phyloP scores from a whole-genome alignment of 208 protist genomes.

The Tritrichomonas musculus region DNA sequence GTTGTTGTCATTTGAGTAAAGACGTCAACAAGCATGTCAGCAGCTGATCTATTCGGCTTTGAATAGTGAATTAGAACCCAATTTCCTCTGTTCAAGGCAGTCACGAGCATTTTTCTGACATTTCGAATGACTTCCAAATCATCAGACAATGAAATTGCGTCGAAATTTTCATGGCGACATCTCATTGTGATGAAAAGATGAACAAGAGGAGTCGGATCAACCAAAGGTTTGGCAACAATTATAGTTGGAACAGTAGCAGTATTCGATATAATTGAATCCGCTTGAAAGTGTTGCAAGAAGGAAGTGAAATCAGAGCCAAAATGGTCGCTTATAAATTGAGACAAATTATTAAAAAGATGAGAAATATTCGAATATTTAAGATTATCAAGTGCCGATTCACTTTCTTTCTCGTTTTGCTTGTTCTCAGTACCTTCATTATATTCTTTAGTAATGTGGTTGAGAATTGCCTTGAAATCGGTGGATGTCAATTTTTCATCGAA shows the following conservation, averaged over 20 bases:
- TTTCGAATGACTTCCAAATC: not conserved
- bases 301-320: not conserved
- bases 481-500: not conserved
- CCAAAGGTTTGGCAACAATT: not conserved
- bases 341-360: not conserved
- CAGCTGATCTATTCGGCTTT: not conserved
- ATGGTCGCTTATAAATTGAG: not conserved
- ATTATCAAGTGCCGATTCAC: not conserved
- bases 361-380: not conserved
- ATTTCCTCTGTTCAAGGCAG: slow-evolving; percentile 7
- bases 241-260: not conserved
- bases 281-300: not conserved
- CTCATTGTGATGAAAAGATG: not conserved
- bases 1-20: not conserved
- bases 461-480: not conserved
- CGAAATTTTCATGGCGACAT: slow-evolving; percentile 12
- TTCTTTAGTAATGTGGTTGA: not conserved
- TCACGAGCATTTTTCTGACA: not conserved
- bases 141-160: not conserved
- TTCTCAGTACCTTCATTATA: not conserved
- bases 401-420: not conserved
- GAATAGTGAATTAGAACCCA: slow-evolving; percentile 18
- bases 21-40: not conserved
- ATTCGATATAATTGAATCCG: slow-evolving; percentile 16
- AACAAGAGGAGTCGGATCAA: not conserved